Evolutionary conservation across 768 basidiomycete genomes (phyloP).

Genomic region (Suillus sp.): DNA sequence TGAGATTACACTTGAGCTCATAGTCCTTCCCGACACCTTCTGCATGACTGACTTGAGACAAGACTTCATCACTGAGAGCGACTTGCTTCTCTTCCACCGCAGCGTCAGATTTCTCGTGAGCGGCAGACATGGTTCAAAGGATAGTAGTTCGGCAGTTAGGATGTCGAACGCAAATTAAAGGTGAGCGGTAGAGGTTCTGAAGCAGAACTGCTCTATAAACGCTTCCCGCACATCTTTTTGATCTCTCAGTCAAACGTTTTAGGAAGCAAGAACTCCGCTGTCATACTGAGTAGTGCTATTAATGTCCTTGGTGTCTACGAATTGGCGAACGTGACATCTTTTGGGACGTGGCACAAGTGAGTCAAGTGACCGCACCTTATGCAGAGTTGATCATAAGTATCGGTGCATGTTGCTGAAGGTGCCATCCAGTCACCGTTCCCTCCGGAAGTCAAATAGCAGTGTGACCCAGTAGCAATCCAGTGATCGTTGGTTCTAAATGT

Average conservation of each 20-base stretch:
- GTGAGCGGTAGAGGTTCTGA: not conserved
- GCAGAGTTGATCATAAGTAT: not conserved
- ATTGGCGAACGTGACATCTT: not conserved
- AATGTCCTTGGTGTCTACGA: not conserved
- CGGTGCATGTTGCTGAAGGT: not conserved
- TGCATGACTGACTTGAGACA: conserved; percentile 7
- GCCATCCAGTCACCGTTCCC: too few species aligned
- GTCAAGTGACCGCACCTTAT: not conserved
- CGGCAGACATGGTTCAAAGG: not conserved
- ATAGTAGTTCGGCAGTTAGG: not conserved
- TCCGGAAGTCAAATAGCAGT: not conserved
- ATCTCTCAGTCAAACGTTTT: not conserved
- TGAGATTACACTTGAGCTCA: conserved; percentile 36
- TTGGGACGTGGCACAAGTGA: not conserved
- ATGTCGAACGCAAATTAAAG: not conserved
- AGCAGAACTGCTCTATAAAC: not conserved
- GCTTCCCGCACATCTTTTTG: not conserved
- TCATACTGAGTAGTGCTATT: too few species aligned
- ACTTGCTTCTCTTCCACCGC: conserved; percentile 22
- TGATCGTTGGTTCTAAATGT: too few species aligned
- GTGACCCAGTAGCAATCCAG: not conserved
- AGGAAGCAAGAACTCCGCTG: not conserved
- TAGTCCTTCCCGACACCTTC: conserved; percentile 35
- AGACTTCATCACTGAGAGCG: conserved; percentile 18
- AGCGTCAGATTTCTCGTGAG: conserved; percentile 4